Evolutionary conservation across 305 asterid species (phyloP).

Genomic region (Plantago lanceolata): DNA sequence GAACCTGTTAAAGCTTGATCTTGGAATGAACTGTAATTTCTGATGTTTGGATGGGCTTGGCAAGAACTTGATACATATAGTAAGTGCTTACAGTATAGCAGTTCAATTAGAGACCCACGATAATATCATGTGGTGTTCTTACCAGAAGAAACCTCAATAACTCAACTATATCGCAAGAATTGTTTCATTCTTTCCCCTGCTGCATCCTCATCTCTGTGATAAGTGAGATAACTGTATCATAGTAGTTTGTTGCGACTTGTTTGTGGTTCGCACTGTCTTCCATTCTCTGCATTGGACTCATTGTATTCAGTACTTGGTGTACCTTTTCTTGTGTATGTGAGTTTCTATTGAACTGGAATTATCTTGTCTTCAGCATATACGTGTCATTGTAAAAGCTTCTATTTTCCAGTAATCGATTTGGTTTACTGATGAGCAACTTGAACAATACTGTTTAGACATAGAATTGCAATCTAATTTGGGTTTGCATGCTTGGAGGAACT

Average conservation of each 20-base stretch:
- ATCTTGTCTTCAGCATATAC: background rate
- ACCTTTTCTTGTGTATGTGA: background rate
- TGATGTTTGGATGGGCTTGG: conserved; percentile 11
- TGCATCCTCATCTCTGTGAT: conserved; percentile 18
- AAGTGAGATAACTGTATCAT: conserved; percentile 18
- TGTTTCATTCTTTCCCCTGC: conserved; percentile 26
- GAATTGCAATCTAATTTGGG: no score
- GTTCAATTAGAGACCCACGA: conserved; percentile 20
- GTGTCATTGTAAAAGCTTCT: no score
- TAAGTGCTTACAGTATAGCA: background rate
- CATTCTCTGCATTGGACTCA: conserved; percentile 17
- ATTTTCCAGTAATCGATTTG: no score
- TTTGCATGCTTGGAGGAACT: no score
- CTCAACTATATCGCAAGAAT: conserved; percentile 20
- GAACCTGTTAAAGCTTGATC: conserved; percentile 47
- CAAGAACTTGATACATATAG: conserved; percentile 4
- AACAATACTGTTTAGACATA: no score
- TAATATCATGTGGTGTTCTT: conserved; percentile 11
- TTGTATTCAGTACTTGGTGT: background rate
- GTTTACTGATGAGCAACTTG: no score
- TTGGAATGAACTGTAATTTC: conserved; percentile 16
- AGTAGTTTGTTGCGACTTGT: conserved; percentile 13
- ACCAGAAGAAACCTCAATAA: conserved; percentile 30
- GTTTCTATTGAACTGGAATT: conserved; percentile 3
- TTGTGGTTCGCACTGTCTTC: conserved; percentile 21